phyloP scores from a whole-genome alignment of 805 yeast species.

The Diddensiella santjacobensis region DNA sequence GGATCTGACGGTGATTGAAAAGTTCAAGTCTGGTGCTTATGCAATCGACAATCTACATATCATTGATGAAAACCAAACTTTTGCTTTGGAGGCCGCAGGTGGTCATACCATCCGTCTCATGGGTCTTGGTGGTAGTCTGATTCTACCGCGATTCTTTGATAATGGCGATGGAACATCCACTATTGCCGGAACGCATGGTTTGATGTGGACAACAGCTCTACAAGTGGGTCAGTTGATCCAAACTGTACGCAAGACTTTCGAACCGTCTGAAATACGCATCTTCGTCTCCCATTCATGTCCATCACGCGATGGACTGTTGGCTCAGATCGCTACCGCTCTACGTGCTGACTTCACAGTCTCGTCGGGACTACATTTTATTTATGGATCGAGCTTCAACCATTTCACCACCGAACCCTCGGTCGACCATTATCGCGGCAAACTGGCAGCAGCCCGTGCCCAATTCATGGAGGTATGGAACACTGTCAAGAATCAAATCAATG shows the following conservation, averaged over 20 bases:
- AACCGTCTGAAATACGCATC: slow-evolving; percentile 49
- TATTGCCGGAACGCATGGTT: slow-evolving; percentile 62
- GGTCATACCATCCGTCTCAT: slow-evolving; percentile 52
- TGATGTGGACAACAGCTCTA: slow-evolving; percentile 67
- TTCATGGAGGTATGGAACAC: slow-evolving; percentile 62
- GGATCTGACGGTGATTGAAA: slow-evolving; percentile 63
- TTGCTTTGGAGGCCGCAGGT: slow-evolving; percentile 39
- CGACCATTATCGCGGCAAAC: slow-evolving; percentile 60
- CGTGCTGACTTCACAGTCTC: slow-evolving; percentile 70
- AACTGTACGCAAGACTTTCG: slow-evolving; percentile 41
- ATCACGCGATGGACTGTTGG: slow-evolving; percentile 62
- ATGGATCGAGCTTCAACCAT: slow-evolving; percentile 67
- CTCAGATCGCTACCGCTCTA: slow-evolving; percentile 61
- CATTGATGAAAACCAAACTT: slow-evolving; percentile 55
- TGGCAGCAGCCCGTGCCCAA: slow-evolving; percentile 57
- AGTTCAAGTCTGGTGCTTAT: slow-evolving; percentile 53
- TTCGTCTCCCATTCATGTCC: slow-evolving; percentile 70
- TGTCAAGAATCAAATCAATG: slow-evolving; percentile 49
- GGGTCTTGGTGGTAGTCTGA: slow-evolving; percentile 71
- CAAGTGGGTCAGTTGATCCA: slow-evolving; percentile 66
- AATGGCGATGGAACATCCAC: slow-evolving; percentile 48
- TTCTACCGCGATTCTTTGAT: slow-evolving; percentile 64
- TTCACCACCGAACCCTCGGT: slow-evolving; percentile 57
- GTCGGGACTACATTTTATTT: slow-evolving; percentile 68
- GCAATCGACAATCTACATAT: slow-evolving; percentile 54